Evolutionary conservation across 176 grass and related monocot genomes (phyloP).

Genomic region (Themeda triandra): DNA sequence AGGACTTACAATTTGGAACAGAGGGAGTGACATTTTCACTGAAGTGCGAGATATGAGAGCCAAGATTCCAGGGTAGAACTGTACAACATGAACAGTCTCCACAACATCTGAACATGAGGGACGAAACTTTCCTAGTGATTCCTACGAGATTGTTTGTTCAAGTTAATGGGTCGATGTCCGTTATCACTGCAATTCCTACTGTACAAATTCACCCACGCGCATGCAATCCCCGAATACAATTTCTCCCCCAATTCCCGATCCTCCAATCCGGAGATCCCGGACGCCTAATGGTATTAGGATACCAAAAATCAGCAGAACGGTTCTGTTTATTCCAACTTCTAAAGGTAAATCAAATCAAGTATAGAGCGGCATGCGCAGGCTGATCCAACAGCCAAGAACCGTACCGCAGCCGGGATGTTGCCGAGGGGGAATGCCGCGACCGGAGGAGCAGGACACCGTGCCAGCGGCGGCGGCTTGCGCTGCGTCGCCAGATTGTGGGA

Average conservation of each 20-base stretch:
- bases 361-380: too few relatives aligned
- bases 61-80: neutral
- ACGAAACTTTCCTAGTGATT: neutral
- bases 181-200: neutral
- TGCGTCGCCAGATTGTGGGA: neutral
- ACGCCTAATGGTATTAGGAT: neutral
- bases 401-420: slow-evolving; percentile 1
- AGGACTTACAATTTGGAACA: neutral
- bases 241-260: neutral
- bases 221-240: neutral
- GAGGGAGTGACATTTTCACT: neutral
- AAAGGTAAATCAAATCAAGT: too few relatives aligned
- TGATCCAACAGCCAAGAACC: neutral
- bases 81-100: neutral
- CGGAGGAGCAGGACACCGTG: neutral
- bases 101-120: neutral
- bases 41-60: neutral
- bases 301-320: neutral
- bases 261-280: neutral
- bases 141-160: neutral
- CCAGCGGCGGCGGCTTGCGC: neutral
- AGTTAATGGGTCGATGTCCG: neutral
- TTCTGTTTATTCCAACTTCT: neutral
- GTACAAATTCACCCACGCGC: neutral
- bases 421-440: neutral